A percentile compares a stretch with the other conserved stretches of the same genome.
Evolutionary conservation across 495 filamentous ascomycete genomes (phyloP).

Genomic region (Xylaria flabelliformis): DNA sequence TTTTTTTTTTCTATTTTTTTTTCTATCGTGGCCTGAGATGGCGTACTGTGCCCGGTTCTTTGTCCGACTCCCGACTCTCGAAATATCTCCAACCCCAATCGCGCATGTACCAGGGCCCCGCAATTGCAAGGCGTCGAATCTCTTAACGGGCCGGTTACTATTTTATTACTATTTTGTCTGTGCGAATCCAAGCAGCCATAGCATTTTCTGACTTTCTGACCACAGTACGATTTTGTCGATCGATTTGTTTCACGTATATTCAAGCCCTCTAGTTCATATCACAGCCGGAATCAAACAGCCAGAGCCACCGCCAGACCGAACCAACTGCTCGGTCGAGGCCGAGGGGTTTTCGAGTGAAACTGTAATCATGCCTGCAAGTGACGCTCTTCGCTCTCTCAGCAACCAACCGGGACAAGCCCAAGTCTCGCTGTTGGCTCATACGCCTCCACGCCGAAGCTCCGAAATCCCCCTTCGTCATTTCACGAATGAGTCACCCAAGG

Average conservation of each 20-base stretch:
- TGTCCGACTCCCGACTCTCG: neutral
- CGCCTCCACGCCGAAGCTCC: neutral
- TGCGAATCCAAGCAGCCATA: neutral
- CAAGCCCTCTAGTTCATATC: neutral
- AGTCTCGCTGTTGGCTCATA: constrained; percentile 4
- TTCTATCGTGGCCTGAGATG: neutral
- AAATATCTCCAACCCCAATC: constrained; percentile 14
- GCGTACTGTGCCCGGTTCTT: neutral
- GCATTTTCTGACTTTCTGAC: constrained; percentile 16
- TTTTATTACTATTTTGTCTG: constrained; percentile 15
- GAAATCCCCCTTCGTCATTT: constrained; percentile 23
- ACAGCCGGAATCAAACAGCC: neutral
- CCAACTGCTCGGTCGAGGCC: constrained; percentile 1
- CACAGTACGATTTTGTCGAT: constrained; percentile 19
- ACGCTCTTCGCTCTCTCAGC: neutral
- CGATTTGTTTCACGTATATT: constrained; percentile 12
- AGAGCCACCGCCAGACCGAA: constrained; percentile 17
- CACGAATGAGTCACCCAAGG: constrained; percentile 11
- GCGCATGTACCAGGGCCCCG: constrained; percentile 11
- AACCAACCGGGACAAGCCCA: constrained; percentile 6
- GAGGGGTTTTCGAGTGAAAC: neutral
- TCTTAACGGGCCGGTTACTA: constrained; percentile 27
- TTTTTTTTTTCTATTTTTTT: neutral
- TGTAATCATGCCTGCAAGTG: constrained; percentile 12
- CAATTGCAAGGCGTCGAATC: neutral